Base-by-base conservation (phyloP, 805 yeast species). In the Starmerella bacillaris region DNA sequence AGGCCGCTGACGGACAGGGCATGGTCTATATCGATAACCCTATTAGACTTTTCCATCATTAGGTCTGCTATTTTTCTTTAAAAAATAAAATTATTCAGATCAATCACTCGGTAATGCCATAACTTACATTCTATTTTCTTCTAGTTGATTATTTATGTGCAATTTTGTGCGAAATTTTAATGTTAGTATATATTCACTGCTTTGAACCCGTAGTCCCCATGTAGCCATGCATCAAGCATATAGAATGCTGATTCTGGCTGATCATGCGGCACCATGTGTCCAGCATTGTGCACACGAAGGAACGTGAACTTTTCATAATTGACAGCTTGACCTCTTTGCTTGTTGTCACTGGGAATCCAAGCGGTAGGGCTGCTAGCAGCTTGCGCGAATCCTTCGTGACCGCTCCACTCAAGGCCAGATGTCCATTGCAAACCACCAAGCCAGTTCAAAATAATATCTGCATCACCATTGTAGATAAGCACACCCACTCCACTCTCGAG, bases 11-110 rank as follows among this genome's bases (percentile, higher is more conserved):
- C 61, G 71, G 92, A 33, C 72, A 74, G 54, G 78, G 72, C 51
- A 66, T 89, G 45, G 94, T 84, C 46, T 89, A 84, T 57, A 92
- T 84, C 46, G 96, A 89, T 65, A 89, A 86, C 65, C 89, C 93
- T 56, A 83, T 86, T 57, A 79, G 99, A 58, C 65, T 89, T 61
- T 89, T 89, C 92, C 99, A 89, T 60, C 99, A 89, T 62, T 89
- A 66, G 24, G 24, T 22, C 11, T 22, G 11, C 9, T 22, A 22
- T 12, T 22, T 22, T 12, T 9, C 24, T 22, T 9, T 22, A 22
- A 22, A 22, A 22, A 12, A 22, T n/a, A 11, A 22, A 22, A 11
- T n/a, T 22, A 22, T 22, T 11, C 26, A n/a, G n/a, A n/a, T n/a
- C n/a, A n/a, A n/a, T n/a, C n/a, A n/a, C n/a, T n/a, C n/a, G n/a